Conservation (phyloP, 441 rosid genomes). For the Biscutella laevigata region DNA sequence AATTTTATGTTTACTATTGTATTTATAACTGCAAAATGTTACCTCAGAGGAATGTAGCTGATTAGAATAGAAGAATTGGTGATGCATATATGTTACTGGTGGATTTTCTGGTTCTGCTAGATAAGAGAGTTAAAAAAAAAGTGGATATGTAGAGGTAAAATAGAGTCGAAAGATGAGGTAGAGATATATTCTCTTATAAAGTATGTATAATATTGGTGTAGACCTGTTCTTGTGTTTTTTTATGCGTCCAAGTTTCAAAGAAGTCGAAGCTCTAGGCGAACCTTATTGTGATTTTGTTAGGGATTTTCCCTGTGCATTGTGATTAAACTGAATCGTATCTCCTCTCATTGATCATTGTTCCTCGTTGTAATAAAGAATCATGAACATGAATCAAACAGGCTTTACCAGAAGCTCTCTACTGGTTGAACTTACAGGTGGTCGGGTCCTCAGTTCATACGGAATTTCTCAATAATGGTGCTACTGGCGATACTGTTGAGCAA, state of each 20-base stretch:
- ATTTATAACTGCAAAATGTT: not conserved
- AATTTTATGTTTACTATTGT: not conserved
- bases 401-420: slow-evolving; percentile 90
- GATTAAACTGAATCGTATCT: slow-evolving; percentile 17
- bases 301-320: not conserved
- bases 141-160: not conserved
- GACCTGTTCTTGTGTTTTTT: not conserved
- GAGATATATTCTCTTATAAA: too few species aligned
- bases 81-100: not conserved
- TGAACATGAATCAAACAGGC: slow-evolving; percentile 56
- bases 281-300: not conserved
- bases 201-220: not conserved
- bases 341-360: slow-evolving; percentile 26
- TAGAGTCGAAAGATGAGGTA: not conserved
- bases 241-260: not conserved
- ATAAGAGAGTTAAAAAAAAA: not conserved
- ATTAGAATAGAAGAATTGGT: not conserved
- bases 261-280: not conserved
- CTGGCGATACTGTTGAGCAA: slow-evolving; percentile 51
- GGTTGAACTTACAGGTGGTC: slow-evolving; percentile 94
- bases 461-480: slow-evolving; percentile 46
- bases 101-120: not conserved
- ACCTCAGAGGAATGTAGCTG: not conserved
- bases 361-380: slow-evolving; percentile 54
- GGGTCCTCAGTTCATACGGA: slow-evolving; percentile 47